These are phyloP conservation scores for Candida hispaniensis DNA, from an alignment of 805 yeast genomes.

Conservation along the genomic window DNA sequence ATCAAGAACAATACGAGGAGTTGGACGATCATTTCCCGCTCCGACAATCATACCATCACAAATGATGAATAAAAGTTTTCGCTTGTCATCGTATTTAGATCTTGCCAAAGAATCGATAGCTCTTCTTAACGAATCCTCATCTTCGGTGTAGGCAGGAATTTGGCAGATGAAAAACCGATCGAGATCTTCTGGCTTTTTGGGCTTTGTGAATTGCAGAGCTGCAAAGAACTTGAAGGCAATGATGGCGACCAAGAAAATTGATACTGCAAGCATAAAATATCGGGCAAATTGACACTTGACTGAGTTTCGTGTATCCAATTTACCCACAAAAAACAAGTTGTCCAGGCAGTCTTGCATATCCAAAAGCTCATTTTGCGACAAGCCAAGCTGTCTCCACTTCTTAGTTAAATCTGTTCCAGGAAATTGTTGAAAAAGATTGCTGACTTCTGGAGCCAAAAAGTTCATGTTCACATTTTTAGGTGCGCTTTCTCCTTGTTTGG, in stretches of 20 bases:
- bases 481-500: conserved; percentile 24
- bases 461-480: conserved; percentile 24
- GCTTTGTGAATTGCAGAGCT: conserved; percentile 32
- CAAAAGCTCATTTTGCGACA: conserved; percentile 21
- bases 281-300: conserved; percentile 33
- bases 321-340: conserved; percentile 33
- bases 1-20: conserved; percentile 47
- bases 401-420: conserved; percentile 31
- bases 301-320: conserved; percentile 33
- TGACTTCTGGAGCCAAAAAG: conserved; percentile 28
- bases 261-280: conserved; percentile 33
- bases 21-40: conserved; percentile 46
- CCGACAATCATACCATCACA: conserved; percentile 58
- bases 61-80: conserved; percentile 44
- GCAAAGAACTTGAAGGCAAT: conserved; percentile 33
- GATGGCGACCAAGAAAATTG: conserved; percentile 31
- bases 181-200: conserved; percentile 30
- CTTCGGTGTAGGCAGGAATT: conserved; percentile 54
- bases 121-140: conserved; percentile 42
- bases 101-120: conserved; percentile 51
- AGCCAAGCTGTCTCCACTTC: conserved; percentile 23
- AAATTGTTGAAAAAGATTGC: conserved; percentile 28
- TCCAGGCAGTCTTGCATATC: conserved; percentile 30
- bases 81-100: conserved; percentile 47
- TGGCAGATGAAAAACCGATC: conserved; percentile 34